Conservation (phyloP, 345 rosid genomes). For the Eucalyptus marginata region DNA sequence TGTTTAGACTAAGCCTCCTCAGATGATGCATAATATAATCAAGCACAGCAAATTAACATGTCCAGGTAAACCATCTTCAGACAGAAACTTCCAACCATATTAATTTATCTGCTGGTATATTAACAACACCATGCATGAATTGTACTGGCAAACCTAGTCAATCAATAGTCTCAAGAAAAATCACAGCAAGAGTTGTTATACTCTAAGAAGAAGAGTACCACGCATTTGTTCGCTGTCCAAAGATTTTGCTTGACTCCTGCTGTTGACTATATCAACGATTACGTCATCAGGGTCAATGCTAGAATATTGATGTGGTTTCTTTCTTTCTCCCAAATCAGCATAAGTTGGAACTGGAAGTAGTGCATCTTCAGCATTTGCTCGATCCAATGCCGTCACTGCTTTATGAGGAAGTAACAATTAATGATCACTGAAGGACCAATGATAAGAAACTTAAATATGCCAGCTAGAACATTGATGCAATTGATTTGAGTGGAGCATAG, state of each 20-base stretch:
- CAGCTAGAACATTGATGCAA: background rate
- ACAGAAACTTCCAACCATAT: background rate
- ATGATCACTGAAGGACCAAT: background rate
- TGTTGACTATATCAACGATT: conserved; percentile 31
- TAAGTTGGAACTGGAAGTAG: conserved; percentile 51
- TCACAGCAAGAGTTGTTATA: background rate
- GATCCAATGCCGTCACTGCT: conserved; percentile 79
- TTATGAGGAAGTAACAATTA: conserved; percentile 1
- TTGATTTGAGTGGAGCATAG: background rate
- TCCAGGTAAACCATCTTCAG: background rate
- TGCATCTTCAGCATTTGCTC: conserved; percentile 88
- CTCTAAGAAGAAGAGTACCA: background rate
- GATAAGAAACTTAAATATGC: background rate
- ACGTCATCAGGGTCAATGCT: conserved; percentile 17
- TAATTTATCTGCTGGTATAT: background rate
- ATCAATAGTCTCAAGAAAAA: background rate
- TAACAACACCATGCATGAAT: background rate
- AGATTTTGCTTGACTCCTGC: background rate
- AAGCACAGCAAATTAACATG: background rate
- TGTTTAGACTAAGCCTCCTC: background rate
- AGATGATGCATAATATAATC: background rate
- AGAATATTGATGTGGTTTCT: conserved; percentile 10
- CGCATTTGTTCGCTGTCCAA: background rate
- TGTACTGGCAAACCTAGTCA: background rate
- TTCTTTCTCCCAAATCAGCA: conserved; percentile 29